Percentiles rank a stretch among this genome's conserved stretches.
phyloP scores from a whole-genome alignment of 2,329 filamentous ascomycete species.

The Trichophyton rubrum region DNA sequence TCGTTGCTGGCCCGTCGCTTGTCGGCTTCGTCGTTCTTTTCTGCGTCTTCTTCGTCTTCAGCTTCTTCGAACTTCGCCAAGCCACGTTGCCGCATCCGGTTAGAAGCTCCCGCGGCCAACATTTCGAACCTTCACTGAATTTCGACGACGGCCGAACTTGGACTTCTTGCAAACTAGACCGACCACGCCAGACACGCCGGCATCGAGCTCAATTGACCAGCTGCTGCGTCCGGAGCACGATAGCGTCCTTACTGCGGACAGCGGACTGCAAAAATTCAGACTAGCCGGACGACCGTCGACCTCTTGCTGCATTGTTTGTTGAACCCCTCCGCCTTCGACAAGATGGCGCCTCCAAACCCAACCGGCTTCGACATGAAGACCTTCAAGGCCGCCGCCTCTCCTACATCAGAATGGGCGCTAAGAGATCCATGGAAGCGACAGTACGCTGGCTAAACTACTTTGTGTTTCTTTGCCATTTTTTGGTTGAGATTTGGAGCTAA shows the following conservation, averaged over 20 bases:
- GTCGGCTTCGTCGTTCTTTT: not conserved
- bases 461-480: too few relatives aligned
- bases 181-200: not conserved
- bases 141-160: not conserved
- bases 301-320: not conserved
- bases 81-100: not conserved
- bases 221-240: not conserved
- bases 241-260: not conserved
- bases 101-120: not conserved
- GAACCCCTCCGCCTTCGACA: constrained; percentile 16
- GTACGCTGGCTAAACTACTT: constrained; percentile 31
- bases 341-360: constrained; percentile 52
- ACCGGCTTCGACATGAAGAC: constrained; percentile 86
- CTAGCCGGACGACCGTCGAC: not conserved
- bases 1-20: not conserved
- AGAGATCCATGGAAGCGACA: constrained; percentile 52
- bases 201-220: constrained; percentile 1
- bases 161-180: not conserved
- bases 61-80: not conserved
- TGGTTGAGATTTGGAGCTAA: constrained; percentile 13
- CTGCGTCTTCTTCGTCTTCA: not conserved
- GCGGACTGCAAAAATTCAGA: not conserved
- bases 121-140: not conserved
- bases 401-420: constrained; percentile 36
- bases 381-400: constrained; percentile 59